Evolutionary conservation across 805 yeast species (phyloP), one percentile per base, ranked within the genome.

Genomic region (Yamadazyma philogaea): DNA sequence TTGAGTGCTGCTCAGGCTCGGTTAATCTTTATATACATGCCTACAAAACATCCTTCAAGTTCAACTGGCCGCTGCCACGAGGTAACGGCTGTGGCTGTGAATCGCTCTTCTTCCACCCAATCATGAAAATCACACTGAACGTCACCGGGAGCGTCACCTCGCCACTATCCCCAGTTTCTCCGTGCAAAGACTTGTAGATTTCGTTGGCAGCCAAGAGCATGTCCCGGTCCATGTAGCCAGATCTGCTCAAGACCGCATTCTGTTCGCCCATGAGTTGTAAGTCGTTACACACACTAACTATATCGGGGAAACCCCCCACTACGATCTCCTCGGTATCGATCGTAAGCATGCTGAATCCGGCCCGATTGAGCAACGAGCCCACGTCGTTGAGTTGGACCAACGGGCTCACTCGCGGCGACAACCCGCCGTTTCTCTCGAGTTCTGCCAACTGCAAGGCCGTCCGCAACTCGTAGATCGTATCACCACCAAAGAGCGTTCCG

Each of bases 261-360:
- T 81, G 81, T 60, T 87, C 96, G 3, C 96, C 96, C 95, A 87
- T 87, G 17, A 77, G 64, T 55, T 84, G 87, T 31, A 87, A 61
- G 50, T 87, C 95, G 40, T 75, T 77, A 66, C 87, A 71, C 30
- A 87, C 61, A 2, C 87, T 73, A 42, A 78, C 67, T 37, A 84
- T 67, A 51, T 82, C 84, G 0, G 95, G 96, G 53, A 81, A 87
- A 18, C 75, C 75, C 15, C 81, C 83, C 11, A 87, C 89, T 4
- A 84, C 77, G 18, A 86, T 77, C 55, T 87, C 95, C 55, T 87
- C 95, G 7, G 86, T 83, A 56, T 87, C 96, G 36, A 87, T 79
- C 0, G 96, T 87, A 39, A 87, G 72, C 74, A 87, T 76, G 52
- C 79, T 82, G 68, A 84, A 87, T 15, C 88, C 86, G 0, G 90